Evolutionary conservation across 2,329 filamentous ascomycete genomes (phyloP).

Genomic region (Incumbomyces delicatus): DNA sequence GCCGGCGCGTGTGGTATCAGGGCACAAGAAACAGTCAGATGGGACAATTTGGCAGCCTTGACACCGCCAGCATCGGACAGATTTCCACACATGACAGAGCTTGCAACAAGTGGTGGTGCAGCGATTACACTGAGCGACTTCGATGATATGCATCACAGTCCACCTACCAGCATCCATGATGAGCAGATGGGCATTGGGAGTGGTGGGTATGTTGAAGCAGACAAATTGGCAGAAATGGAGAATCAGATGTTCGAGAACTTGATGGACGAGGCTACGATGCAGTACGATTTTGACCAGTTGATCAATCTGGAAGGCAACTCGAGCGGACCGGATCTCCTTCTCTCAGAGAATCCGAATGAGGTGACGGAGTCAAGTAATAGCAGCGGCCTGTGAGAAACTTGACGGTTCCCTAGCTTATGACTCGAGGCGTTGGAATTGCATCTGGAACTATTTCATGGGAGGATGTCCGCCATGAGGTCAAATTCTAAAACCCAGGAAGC

Average conservation of each 20-base stretch:
- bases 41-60: slow-evolving; percentile 14
- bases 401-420: slow-evolving; percentile 7
- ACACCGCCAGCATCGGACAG: slow-evolving; percentile 14
- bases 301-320: slow-evolving; percentile 36
- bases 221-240: slow-evolving; percentile 5
- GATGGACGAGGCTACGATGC: slow-evolving; percentile 20
- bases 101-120: slow-evolving; percentile 10
- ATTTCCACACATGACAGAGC: slow-evolving; percentile 1
- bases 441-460: background rate
- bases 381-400: slow-evolving; percentile 1
- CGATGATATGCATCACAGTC: slow-evolving; percentile 4
- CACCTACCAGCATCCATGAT: slow-evolving; percentile 3
- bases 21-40: slow-evolving; percentile 11
- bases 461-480: no score
- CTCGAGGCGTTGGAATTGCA: background rate
- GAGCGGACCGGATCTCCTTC: background rate
- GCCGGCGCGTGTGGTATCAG: slow-evolving; percentile 12
- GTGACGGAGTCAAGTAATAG: background rate
- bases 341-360: background rate
- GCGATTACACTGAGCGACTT: slow-evolving; percentile 10
- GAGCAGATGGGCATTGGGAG: background rate
- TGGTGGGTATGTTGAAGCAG: slow-evolving; percentile 3
- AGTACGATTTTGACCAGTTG: slow-evolving; percentile 37
- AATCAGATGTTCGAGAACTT: background rate
- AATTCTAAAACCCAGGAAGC: no score